Percentiles rank a stretch among this genome's conserved stretches.
phyloP scores from a whole-genome alignment of 306 rosid genomes.

The Myrica gale region DNA sequence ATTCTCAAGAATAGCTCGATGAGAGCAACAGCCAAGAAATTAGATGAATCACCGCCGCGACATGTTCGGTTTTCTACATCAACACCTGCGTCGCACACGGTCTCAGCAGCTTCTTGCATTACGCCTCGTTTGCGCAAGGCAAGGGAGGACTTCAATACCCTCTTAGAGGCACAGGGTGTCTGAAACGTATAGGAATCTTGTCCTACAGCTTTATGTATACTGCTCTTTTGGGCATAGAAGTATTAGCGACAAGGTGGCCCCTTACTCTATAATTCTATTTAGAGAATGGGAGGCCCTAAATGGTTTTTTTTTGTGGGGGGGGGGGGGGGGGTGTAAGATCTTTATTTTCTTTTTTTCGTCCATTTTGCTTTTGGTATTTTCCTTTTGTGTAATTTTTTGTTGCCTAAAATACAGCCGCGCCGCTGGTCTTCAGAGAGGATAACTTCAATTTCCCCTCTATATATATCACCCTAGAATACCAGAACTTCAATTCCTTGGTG shows the following conservation, averaged over 20 bases:
- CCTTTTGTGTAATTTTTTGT: not conserved
- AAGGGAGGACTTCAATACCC: conserved; percentile 70
- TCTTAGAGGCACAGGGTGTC: conserved; percentile 68
- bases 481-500: too few relatives aligned
- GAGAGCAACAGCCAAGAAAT: conserved; percentile 45
- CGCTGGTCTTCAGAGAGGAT: not conserved
- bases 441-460: too few relatives aligned
- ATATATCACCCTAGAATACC: too few relatives aligned
- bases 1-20: conserved; percentile 50
- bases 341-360: not conserved
- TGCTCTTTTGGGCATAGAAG: not conserved
- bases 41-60: conserved; percentile 48
- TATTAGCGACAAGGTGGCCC: not conserved
- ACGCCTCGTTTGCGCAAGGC: conserved; percentile 69
- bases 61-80: conserved; percentile 67
- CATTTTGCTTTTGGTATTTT: too few relatives aligned
- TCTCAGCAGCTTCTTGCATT: conserved; percentile 62
- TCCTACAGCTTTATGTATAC: not conserved
- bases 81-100: conserved; percentile 47
- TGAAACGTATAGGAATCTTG: conserved; percentile 7
- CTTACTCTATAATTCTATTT: not conserved
- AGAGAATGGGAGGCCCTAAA: not conserved
- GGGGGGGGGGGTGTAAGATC: too few relatives aligned
- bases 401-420: too few relatives aligned
- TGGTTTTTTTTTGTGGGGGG: too few relatives aligned